phyloP scores from a whole-genome alignment of 495 filamentous ascomycete species.

The Mycothermus thermophilus region DNA sequence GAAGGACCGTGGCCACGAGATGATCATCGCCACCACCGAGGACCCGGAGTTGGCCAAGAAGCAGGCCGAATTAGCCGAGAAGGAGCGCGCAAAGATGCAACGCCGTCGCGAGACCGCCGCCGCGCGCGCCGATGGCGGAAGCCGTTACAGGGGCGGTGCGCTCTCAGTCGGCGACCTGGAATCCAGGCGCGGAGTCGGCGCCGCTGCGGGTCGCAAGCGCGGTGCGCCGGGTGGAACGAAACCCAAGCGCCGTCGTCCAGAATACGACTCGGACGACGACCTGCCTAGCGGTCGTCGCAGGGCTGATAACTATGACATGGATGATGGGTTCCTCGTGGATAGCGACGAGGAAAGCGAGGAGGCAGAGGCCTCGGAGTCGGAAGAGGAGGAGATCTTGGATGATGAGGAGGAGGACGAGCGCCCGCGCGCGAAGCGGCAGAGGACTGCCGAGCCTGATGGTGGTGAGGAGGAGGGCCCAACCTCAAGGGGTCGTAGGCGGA shows the following conservation, averaged over 20 bases:
- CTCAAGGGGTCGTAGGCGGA: conserved; percentile 24
- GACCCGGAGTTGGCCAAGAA: conserved; percentile 73
- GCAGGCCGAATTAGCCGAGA: conserved; percentile 60
- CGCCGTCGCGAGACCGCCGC: conserved; percentile 54
- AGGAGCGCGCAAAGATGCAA: conserved; percentile 52
- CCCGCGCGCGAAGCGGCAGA: conserved; percentile 35
- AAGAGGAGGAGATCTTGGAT: conserved; percentile 29
- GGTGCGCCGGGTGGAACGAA: conserved; percentile 27
- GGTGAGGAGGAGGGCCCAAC: conserved; percentile 27
- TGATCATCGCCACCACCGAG: conserved; percentile 46
- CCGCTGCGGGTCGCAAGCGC: conserved; percentile 28
- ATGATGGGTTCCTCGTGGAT: conserved; percentile 63
- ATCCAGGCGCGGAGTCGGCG: conserved; percentile 30
- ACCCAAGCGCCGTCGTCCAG: conserved; percentile 31
- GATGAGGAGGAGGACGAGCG: conserved; percentile 34
- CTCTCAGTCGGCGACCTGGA: conserved; percentile 65
- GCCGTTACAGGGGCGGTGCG: conserved; percentile 39
- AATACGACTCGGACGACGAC: conserved; percentile 51
- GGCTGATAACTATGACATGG: conserved; percentile 74
- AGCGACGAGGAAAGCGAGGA: conserved; percentile 57
- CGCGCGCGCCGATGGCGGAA: conserved; percentile 45
- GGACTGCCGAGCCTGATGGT: conserved; percentile 32
- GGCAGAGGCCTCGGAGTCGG: conserved; percentile 49
- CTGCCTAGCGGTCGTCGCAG: conserved; percentile 47
- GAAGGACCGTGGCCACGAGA: conserved; percentile 32